Conservation (phyloP, 2,329 filamentous ascomycete species). For the Aspergillus tamarii region DNA sequence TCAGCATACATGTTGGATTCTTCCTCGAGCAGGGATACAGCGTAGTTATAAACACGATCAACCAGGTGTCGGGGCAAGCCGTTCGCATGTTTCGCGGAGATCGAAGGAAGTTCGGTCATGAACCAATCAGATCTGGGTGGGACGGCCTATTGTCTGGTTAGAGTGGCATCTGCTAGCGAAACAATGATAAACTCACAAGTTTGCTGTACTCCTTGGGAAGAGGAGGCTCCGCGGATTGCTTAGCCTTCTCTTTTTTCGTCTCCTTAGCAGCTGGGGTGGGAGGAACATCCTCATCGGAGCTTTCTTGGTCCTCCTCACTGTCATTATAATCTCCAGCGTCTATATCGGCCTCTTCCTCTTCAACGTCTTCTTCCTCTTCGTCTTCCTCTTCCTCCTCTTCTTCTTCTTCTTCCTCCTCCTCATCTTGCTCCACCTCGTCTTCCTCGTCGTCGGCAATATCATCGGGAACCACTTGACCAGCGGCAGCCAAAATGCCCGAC, state of each 20-base stretch:
- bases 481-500: conserved; percentile 38
- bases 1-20: conserved; percentile 77
- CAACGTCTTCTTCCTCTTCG: conserved; percentile 32
- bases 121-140: conserved; percentile 71
- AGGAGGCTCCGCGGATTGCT: conserved; percentile 23
- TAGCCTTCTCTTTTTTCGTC: conserved; percentile 25
- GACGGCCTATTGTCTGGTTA: conserved; percentile 52
- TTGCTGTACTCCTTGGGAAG: conserved; percentile 42
- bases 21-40: conserved; percentile 71
- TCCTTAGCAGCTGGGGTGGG: conserved; percentile 24
- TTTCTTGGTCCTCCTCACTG: conserved; percentile 26
- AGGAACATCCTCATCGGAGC: conserved; percentile 35
- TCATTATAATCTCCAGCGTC: conserved; percentile 31
- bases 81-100: conserved; percentile 52
- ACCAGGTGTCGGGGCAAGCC: conserved; percentile 56
- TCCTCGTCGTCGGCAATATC: conserved; percentile 38
- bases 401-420: conserved; percentile 43
- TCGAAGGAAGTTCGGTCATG: conserved; percentile 57
- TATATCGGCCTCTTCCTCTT: conserved; percentile 36
- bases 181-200: conserved; percentile 31
- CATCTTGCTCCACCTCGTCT: conserved; percentile 41
- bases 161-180: neutral
- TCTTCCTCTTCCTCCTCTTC: conserved; percentile 34
- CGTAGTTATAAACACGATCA: conserved; percentile 66
- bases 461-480: conserved; percentile 41